Conservation (phyloP, 2,329 filamentous ascomycete species). For the Sporothrix euskadiensis region DNA sequence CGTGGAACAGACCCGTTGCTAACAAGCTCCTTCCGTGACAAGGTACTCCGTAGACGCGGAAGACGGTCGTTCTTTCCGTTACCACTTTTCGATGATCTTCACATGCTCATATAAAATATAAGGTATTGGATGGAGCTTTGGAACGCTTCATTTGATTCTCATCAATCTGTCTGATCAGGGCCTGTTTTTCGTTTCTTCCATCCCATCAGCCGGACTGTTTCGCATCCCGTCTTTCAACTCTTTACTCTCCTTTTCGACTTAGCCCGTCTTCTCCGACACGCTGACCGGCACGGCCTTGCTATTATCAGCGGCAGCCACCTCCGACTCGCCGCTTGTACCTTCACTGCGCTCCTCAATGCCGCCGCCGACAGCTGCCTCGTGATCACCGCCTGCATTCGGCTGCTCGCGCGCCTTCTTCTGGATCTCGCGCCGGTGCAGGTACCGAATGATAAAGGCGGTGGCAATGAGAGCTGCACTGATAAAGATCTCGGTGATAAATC, state of each 20-base stretch:
- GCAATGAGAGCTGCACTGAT: conserved; percentile 53
- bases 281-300: background rate
- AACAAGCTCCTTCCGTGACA: background rate
- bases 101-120: background rate
- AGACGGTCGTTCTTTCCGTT: background rate
- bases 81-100: background rate
- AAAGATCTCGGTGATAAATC: conserved; percentile 57
- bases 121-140: background rate
- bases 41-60: background rate
- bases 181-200: background rate
- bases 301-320: background rate
- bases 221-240: background rate
- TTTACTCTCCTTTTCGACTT: background rate
- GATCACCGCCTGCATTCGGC: background rate
- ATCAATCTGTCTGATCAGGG: background rate
- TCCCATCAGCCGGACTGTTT: background rate
- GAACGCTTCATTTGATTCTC: background rate
- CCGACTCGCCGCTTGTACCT: background rate
- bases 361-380: background rate
- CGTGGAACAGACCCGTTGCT: background rate
- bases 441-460: conserved; percentile 50
- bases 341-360: background rate
- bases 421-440: conserved; percentile 48
- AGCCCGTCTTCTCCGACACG: background rate
- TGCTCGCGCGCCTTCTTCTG: background rate